These are phyloP conservation scores for Metschnikowia peoriensis DNA, from an alignment of 805 yeast species.

Conservation along the genomic window DNA sequence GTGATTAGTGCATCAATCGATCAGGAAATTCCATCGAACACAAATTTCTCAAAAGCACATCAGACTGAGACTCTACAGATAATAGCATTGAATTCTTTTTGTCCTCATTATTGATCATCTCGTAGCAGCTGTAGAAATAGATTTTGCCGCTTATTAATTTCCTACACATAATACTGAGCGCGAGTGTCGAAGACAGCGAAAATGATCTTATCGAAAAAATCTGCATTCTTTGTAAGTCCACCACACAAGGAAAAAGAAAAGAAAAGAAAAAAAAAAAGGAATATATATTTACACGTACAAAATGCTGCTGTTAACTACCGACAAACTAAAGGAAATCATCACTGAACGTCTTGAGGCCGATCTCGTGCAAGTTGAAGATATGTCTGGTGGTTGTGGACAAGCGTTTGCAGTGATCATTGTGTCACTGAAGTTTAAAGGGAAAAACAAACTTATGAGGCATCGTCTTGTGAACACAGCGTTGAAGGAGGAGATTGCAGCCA, in stretches of 20 bases:
- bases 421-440: conserved; percentile 64
- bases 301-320: conserved; percentile 36
- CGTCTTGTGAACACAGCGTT: conserved; percentile 77
- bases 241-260: too few species aligned
- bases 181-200: neutral
- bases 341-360: conserved; percentile 55
- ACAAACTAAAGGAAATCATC: conserved; percentile 47
- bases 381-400: conserved; percentile 94
- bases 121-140: neutral
- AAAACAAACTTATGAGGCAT: conserved; percentile 83
- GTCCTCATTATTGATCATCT: neutral
- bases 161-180: neutral
- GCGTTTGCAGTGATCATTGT: conserved; percentile 94
- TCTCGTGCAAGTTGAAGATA: conserved; percentile 71
- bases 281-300: neutral
- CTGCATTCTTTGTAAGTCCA: neutral
- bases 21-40: neutral
- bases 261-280: too few species aligned
- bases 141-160: neutral
- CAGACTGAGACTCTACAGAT: too few species aligned
- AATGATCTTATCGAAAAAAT: conserved; percentile 9
- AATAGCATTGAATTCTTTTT: neutral
- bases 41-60: too few species aligned
- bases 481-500: conserved; percentile 78
- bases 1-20: neutral